These are phyloP conservation scores for Tilletia caries DNA, from an alignment of 1,284 basidiomycete species.

Conservation along the genomic window DNA sequence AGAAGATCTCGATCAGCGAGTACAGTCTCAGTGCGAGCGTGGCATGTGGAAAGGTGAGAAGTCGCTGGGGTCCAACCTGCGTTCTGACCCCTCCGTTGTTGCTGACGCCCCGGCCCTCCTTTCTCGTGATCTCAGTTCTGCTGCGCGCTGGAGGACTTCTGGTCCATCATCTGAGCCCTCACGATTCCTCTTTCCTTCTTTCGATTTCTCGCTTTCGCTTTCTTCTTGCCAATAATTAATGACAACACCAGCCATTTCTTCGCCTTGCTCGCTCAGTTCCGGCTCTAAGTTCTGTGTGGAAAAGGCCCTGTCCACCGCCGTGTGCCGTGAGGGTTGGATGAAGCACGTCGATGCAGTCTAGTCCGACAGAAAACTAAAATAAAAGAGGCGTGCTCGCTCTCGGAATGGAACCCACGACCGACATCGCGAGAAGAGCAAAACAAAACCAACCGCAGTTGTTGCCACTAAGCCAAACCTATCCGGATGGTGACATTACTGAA, in stretches of 20 bases:
- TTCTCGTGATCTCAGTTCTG: constrained; percentile 61
- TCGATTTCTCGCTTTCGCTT: background rate
- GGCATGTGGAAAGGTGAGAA: constrained; percentile 87
- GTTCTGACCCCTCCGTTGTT: constrained; percentile 6
- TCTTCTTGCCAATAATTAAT: background rate
- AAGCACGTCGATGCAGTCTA: too few relatives aligned
- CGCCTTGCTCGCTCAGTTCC: too few relatives aligned
- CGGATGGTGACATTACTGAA: background rate
- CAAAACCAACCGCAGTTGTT: too few relatives aligned
- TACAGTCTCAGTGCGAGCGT: constrained; percentile 88
- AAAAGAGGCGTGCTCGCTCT: too few relatives aligned
- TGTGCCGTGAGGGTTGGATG: too few relatives aligned
- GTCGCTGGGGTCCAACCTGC: background rate
- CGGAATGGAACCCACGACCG: too few relatives aligned
- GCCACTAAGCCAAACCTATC: background rate
- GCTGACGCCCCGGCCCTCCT: constrained; percentile 7
- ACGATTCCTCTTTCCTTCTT: background rate
- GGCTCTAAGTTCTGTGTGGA: too few relatives aligned
- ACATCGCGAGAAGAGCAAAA: too few relatives aligned
- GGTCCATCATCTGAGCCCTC: constrained; percentile 51
- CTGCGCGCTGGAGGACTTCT: constrained; percentile 61
- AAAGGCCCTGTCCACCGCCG: too few relatives aligned
- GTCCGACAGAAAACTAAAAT: too few relatives aligned
- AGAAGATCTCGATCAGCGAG: constrained; percentile 94
- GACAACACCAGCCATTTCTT: too few relatives aligned